Evolutionary conservation across 441 rosid genomes (phyloP).

Genomic region (Erodium moschatum): DNA sequence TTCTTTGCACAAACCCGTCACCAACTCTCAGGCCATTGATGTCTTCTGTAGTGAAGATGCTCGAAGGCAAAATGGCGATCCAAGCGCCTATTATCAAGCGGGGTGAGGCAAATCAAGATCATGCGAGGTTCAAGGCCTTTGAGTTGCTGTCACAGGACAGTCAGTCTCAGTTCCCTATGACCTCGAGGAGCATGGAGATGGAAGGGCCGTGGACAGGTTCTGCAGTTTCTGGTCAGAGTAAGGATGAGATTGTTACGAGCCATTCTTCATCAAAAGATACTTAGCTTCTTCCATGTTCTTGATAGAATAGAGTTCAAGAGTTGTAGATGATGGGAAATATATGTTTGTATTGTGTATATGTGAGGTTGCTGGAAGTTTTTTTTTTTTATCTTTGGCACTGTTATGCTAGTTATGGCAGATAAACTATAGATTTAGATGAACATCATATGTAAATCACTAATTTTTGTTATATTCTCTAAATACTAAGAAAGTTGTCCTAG

Average conservation of each 20-base stretch:
- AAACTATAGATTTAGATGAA: no score
- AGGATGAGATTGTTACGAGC: not conserved
- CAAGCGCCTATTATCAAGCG: slow-evolving; percentile 50
- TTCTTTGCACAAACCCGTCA: slow-evolving; percentile 41
- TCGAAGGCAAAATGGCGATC: slow-evolving; percentile 40
- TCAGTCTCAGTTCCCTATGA: slow-evolving; percentile 19
- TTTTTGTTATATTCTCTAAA: no score
- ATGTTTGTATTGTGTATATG: no score
- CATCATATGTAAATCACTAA: no score
- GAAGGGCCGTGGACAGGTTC: slow-evolving; percentile 48
- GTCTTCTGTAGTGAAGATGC: slow-evolving; percentile 54
- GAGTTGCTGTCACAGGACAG: slow-evolving; percentile 43
- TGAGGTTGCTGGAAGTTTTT: no score
- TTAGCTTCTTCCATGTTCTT: no score
- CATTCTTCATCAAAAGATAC: no score
- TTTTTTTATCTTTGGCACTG: no score
- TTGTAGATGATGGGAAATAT: no score
- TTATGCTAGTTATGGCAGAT: no score
- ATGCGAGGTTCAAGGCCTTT: slow-evolving; percentile 45
- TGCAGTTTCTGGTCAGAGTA: slow-evolving; percentile 22
- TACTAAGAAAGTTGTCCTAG: no score
- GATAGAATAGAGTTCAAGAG: no score
- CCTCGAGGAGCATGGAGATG: slow-evolving; percentile 25
- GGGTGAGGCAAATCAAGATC: slow-evolving; percentile 24
- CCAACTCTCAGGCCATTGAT: slow-evolving; percentile 43